A percentile compares a stretch with the other conserved stretches of the same genome.
phyloP scores from a whole-genome alignment of 2,329 filamentous ascomycete genomes.

The Mariannaea sp. region DNA sequence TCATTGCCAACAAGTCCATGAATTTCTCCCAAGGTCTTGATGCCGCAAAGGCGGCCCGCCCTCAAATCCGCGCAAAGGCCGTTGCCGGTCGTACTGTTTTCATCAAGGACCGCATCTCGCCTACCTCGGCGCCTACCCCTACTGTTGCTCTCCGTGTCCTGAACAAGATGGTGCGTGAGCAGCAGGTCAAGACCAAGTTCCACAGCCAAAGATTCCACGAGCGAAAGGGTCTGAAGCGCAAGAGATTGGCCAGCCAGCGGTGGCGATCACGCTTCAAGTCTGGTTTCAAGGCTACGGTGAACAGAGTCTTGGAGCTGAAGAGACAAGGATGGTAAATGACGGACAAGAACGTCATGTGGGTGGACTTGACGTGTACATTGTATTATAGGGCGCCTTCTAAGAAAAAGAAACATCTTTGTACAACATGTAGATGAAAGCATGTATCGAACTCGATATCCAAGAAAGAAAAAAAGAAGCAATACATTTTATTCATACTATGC shows the following conservation, averaged over 20 bases:
- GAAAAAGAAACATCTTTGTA: conserved; percentile 35
- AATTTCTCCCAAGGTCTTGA: conserved; percentile 22
- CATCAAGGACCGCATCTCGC: conserved; percentile 37
- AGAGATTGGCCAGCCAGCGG: conserved; percentile 71
- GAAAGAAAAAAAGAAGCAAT: not conserved
- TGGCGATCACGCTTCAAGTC: conserved; percentile 72
- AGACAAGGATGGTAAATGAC: conserved; percentile 81
- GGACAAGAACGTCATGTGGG: too few relatives aligned
- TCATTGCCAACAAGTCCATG: conserved; percentile 43
- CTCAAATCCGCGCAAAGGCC: conserved; percentile 39
- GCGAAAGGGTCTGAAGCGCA: conserved; percentile 75
- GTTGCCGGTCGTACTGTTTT: conserved; percentile 49
- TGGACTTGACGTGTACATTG: not conserved
- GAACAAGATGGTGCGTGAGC: conserved; percentile 49
- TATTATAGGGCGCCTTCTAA: conserved; percentile 17
- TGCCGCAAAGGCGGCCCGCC: conserved; percentile 35
- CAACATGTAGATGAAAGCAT: conserved; percentile 35
- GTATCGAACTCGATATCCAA: conserved; percentile 25
- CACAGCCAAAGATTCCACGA: conserved; percentile 72
- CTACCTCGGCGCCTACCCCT: conserved; percentile 45
- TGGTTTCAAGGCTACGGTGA: conserved; percentile 68
- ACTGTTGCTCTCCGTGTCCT: conserved; percentile 52
- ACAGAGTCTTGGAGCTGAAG: conserved; percentile 70
- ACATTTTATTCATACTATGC: not conserved
- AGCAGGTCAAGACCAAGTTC: conserved; percentile 62